Conservation (phyloP, 208 protist species). For the Naegleria gruberi region DNA sequence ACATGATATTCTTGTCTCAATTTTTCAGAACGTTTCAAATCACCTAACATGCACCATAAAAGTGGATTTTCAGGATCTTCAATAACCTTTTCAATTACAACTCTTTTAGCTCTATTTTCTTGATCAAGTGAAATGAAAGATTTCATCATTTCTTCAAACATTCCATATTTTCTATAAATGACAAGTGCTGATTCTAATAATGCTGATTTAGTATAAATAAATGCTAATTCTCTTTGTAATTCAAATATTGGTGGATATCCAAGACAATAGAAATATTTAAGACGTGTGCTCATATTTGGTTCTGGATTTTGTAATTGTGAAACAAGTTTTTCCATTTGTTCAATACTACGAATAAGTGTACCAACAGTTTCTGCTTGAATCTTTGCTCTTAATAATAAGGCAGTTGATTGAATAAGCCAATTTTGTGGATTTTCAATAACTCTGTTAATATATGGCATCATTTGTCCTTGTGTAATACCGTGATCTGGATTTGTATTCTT, state of each 20-base stretch:
- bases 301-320: slow-evolving; percentile 53
- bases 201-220: slow-evolving; percentile 66
- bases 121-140: slow-evolving; percentile 77
- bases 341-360: slow-evolving; percentile 66
- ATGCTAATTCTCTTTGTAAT: slow-evolving; percentile 67
- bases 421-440: slow-evolving; percentile 30
- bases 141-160: slow-evolving; percentile 75
- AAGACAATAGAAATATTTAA: slow-evolving; percentile 66
- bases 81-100: slow-evolving; percentile 47
- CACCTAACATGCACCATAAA: slow-evolving; percentile 73
- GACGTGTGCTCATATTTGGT: slow-evolving; percentile 31
- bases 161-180: slow-evolving; percentile 66
- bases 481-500: slow-evolving; percentile 70
- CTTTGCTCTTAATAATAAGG: slow-evolving; percentile 57
- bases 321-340: slow-evolving; percentile 74
- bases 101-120: slow-evolving; percentile 63
- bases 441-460: slow-evolving; percentile 72
- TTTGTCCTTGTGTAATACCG: slow-evolving; percentile 71
- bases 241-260: slow-evolving; percentile 64
- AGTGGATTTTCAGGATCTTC: slow-evolving; percentile 67
- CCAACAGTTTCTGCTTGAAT: slow-evolving; percentile 64
- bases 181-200: slow-evolving; percentile 71
- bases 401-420: slow-evolving; percentile 55
- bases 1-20: neutral
- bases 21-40: slow-evolving; percentile 63